Evolutionary conservation across 345 rosid genomes (phyloP).

Genomic region (Camelina neglecta): DNA sequence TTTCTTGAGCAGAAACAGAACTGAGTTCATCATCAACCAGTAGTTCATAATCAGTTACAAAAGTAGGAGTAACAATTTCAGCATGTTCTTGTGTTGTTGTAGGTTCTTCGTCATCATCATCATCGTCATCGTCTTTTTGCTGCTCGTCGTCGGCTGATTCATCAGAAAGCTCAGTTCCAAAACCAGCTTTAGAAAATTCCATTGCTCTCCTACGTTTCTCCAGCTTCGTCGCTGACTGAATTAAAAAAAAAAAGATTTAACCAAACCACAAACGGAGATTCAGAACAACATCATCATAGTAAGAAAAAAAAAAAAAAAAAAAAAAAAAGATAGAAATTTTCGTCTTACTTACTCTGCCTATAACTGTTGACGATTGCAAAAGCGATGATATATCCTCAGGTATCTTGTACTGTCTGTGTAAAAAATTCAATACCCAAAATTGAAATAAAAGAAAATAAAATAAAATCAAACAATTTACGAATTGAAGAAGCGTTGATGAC

Average conservation of each 20-base stretch:
- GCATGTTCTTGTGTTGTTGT: conserved; percentile 32
- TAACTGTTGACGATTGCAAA: conserved; percentile 66
- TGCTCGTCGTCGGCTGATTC: conserved; percentile 22
- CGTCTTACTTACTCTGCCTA: conserved; percentile 58
- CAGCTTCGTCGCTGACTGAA: conserved; percentile 62
- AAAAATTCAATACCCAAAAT: conserved; percentile 9
- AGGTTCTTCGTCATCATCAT: conserved; percentile 27
- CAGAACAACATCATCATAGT: not conserved
- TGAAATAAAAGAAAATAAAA: not conserved
- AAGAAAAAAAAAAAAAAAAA: too few relatives aligned
- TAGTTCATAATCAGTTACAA: conserved; percentile 27
- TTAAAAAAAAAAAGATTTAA: conserved; percentile 4
- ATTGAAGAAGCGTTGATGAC: not conserved
- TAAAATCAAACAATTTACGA: not conserved
- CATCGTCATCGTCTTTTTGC: conserved; percentile 24
- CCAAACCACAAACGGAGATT: conserved; percentile 15
- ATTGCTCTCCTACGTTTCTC: conserved; percentile 67
- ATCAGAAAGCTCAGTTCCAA: conserved; percentile 44
- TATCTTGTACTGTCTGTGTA: conserved; percentile 68
- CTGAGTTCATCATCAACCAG: conserved; percentile 28
- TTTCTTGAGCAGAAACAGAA: conserved; percentile 38
- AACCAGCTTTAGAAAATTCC: conserved; percentile 66
- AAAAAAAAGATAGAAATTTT: conserved; percentile 3
- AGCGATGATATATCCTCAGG: conserved; percentile 64
- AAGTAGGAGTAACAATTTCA: conserved; percentile 17